Evolutionary conservation across 371 early-diverging fungal genomes (phyloP).

Genomic region (Apophysomyces sp.): DNA sequence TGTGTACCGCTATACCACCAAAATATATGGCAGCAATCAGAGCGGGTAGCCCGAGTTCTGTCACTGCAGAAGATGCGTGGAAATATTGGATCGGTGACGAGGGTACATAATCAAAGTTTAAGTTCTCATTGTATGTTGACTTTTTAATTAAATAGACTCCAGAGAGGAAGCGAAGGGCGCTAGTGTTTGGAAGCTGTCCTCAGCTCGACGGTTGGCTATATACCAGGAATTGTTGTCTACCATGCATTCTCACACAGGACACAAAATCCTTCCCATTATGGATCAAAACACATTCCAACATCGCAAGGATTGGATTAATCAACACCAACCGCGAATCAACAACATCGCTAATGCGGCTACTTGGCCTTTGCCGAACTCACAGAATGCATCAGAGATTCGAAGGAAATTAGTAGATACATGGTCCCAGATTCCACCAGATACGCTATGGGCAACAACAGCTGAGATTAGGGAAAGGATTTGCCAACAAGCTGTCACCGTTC

Average conservation of each 20-base stretch:
- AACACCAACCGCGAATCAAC: neutral
- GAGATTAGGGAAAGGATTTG: slow-evolving; percentile 3
- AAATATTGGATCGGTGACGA: slow-evolving; percentile 12
- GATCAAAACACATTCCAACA: slow-evolving; percentile 5
- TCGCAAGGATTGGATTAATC: slow-evolving; percentile 15
- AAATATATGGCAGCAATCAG: slow-evolving; percentile 5
- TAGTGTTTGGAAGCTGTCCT: neutral
- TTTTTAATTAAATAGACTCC: neutral
- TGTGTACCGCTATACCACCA: slow-evolving; percentile 23
- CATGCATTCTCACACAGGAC: neutral
- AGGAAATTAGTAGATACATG: slow-evolving; percentile 10
- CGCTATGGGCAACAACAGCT: slow-evolving; percentile 16
- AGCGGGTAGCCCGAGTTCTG: neutral
- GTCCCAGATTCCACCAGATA: slow-evolving; percentile 1
- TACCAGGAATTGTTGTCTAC: neutral
- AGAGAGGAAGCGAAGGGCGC: neutral
- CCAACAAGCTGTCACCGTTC: neutral
- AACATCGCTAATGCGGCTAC: slow-evolving; percentile 13
- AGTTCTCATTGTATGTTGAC: neutral
- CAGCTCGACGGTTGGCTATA: neutral
- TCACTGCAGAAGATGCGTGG: slow-evolving; percentile 9
- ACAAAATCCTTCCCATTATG: slow-evolving; percentile 19
- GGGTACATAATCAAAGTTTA: neutral
- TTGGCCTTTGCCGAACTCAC: slow-evolving; percentile 35
- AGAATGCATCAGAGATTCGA: slow-evolving; percentile 7